A percentile compares a stretch with the other conserved stretches of the same genome.
Evolutionary conservation across 768 basidiomycete species (phyloP).

Genomic region (Neoboletus subvelutipes): DNA sequence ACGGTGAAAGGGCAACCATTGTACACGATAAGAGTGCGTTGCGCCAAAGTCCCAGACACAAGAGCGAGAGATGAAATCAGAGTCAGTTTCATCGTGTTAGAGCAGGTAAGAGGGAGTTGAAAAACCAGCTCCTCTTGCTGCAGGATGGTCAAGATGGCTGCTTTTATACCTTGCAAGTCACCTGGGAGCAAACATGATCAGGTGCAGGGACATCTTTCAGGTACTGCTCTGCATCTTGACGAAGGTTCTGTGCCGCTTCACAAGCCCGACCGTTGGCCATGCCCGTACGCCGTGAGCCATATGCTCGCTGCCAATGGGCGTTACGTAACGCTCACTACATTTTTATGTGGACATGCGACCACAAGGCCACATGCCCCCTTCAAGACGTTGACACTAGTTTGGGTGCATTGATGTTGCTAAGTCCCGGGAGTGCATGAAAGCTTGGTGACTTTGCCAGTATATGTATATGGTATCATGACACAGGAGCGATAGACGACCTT

Average conservation of each 20-base stretch:
- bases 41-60: slow-evolving; percentile 36
- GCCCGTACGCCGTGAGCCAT: neutral
- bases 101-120: neutral
- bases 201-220: neutral
- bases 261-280: neutral
- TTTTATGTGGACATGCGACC: neutral
- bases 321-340: neutral
- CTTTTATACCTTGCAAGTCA: slow-evolving; percentile 17
- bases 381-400: neutral
- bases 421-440: neutral
- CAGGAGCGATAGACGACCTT: neutral
- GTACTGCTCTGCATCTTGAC: too few species aligned
- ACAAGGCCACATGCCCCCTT: neutral
- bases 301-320: neutral
- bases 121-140: neutral
- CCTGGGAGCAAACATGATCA: slow-evolving; percentile 1
- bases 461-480: too few species aligned
- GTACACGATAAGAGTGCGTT: slow-evolving; percentile 57
- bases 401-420: neutral
- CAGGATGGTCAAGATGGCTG: neutral
- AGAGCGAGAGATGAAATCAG: slow-evolving; percentile 31
- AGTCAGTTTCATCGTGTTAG: slow-evolving; percentile 22
- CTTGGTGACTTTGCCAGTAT: neutral
- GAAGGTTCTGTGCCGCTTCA: neutral
- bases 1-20: slow-evolving; percentile 69